Evolutionary conservation across 305 asterid genomes (phyloP).

Genomic region (Stenogyne calaminthoides): DNA sequence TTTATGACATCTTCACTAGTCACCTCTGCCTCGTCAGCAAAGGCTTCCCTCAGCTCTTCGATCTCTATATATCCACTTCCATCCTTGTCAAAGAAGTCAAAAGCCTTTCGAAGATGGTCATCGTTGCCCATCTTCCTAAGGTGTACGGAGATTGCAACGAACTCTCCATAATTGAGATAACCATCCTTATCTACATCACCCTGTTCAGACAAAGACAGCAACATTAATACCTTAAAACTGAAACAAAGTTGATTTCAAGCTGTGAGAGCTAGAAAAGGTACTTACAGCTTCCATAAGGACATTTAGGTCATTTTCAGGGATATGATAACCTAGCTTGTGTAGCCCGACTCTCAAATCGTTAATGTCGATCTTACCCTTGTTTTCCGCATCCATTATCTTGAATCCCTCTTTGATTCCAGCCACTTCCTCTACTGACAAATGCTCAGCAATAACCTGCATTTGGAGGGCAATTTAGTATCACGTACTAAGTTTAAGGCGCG

Average conservation of each 20-base stretch:
- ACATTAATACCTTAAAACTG: neutral
- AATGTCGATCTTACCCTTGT: conserved; percentile 59
- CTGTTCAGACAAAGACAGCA: conserved; percentile 30
- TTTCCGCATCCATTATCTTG: conserved; percentile 53
- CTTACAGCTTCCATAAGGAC: conserved; percentile 75
- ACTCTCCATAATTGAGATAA: conserved; percentile 51
- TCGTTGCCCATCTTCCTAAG: conserved; percentile 50
- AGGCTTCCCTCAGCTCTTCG: conserved; percentile 56
- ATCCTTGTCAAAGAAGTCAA: conserved; percentile 50
- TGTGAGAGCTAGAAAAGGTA: conserved; percentile 9
- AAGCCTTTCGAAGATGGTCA: conserved; percentile 55
- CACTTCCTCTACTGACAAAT: conserved; percentile 65
- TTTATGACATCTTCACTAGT: conserved; percentile 60
- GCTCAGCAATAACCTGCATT: conserved; percentile 64
- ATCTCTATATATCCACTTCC: conserved; percentile 55
- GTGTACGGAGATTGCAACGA: conserved; percentile 60
- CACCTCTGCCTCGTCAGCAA: conserved; percentile 56
- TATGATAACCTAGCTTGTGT: conserved; percentile 66
- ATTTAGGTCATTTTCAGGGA: conserved; percentile 57
- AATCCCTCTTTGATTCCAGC: conserved; percentile 64
- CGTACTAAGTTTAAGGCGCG: neutral
- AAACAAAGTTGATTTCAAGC: neutral
- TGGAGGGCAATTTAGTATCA: conserved; percentile 22
- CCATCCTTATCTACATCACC: conserved; percentile 66
- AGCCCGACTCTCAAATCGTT: conserved; percentile 56